phyloP scores from a whole-genome alignment of 1,284 basidiomycete genomes.

The Cutaneotrichosporon curvatum region DNA sequence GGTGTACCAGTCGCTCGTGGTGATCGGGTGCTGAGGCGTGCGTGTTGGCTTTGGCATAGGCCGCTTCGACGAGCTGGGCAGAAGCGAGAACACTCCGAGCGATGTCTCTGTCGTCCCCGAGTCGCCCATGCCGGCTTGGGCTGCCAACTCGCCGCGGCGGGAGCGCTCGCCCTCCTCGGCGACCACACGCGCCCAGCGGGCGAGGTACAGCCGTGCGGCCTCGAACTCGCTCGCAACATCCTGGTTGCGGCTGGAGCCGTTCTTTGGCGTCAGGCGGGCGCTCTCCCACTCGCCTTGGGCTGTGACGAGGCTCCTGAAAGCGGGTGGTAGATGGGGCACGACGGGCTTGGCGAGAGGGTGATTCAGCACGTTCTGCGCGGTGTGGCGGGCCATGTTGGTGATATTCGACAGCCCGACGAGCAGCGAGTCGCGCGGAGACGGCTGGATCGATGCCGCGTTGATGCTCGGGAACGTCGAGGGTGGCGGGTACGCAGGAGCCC shows the following conservation, averaged over 20 bases:
- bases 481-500: conserved; percentile 41
- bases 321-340: conserved; percentile 84
- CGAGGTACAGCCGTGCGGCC: conserved; percentile 89
- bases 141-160: conserved; percentile 59
- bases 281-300: conserved; percentile 60
- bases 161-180: conserved; percentile 91
- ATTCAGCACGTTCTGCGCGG: conserved; percentile 83
- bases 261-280: conserved; percentile 47
- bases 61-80: conserved; percentile 45
- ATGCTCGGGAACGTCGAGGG: conserved; percentile 45
- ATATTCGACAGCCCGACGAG: conserved; percentile 82
- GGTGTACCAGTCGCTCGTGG: conserved; percentile 31
- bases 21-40: conserved; percentile 41
- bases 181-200: conserved; percentile 86
- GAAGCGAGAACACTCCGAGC: conserved; percentile 79
- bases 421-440: conserved; percentile 36
- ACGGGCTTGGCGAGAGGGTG: conserved; percentile 91
- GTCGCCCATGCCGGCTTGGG: conserved; percentile 22
- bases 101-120: conserved; percentile 57
- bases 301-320: conserved; percentile 76
- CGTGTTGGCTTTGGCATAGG: conserved; percentile 39
- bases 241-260: conserved; percentile 56
- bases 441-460: conserved; percentile 13
- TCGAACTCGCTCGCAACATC: conserved; percentile 68
- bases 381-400: conserved; percentile 77